phyloP scores from a whole-genome alignment of 2,329 filamentous ascomycete species.

The Curvularia sp. region DNA sequence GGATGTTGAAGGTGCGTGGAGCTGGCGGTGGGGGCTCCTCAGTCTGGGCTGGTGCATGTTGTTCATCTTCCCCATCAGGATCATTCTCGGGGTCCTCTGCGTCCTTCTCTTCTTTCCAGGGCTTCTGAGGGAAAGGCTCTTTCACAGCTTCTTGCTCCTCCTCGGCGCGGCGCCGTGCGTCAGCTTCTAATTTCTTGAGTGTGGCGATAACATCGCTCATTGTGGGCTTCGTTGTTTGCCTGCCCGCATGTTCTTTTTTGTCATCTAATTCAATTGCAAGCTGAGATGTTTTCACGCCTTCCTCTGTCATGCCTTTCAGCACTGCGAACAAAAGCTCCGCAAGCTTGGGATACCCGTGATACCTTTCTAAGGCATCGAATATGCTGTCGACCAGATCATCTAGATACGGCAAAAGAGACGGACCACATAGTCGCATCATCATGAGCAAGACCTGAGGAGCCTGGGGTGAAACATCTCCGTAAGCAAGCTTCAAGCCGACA shows the following conservation, averaged over 20 bases:
- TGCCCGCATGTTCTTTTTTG: not conserved
- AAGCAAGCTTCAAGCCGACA: slow-evolving; percentile 85
- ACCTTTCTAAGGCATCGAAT: slow-evolving; percentile 91
- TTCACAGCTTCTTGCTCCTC: slow-evolving; percentile 30
- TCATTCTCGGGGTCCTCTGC: slow-evolving; percentile 45
- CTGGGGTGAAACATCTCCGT: slow-evolving; percentile 89
- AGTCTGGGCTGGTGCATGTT: slow-evolving; percentile 31
- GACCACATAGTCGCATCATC: slow-evolving; percentile 90
- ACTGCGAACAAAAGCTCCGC: slow-evolving; percentile 87
- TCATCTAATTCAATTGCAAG: slow-evolving; percentile 49
- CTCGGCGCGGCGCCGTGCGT: slow-evolving; percentile 33
- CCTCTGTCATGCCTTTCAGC: slow-evolving; percentile 80
- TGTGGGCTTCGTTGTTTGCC: slow-evolving; percentile 11
- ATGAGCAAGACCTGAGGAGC: slow-evolving; percentile 89
- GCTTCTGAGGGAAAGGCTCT: slow-evolving; percentile 37
- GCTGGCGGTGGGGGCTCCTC: slow-evolving; percentile 66
- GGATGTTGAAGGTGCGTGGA: slow-evolving; percentile 79
- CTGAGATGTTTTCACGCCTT: slow-evolving; percentile 69
- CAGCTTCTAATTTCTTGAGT: slow-evolving; percentile 46
- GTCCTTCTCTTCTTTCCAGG: slow-evolving; percentile 45
- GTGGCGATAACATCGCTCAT: slow-evolving; percentile 35
- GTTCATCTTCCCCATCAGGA: slow-evolving; percentile 38
- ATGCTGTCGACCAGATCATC: slow-evolving; percentile 92
- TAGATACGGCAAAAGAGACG: slow-evolving; percentile 81
- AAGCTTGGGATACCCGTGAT: slow-evolving; percentile 87